Evolutionary conservation across 257 asterid genomes (phyloP), one percentile per base, ranked within the genome.

Genomic region (Leonotis leonurus): DNA sequence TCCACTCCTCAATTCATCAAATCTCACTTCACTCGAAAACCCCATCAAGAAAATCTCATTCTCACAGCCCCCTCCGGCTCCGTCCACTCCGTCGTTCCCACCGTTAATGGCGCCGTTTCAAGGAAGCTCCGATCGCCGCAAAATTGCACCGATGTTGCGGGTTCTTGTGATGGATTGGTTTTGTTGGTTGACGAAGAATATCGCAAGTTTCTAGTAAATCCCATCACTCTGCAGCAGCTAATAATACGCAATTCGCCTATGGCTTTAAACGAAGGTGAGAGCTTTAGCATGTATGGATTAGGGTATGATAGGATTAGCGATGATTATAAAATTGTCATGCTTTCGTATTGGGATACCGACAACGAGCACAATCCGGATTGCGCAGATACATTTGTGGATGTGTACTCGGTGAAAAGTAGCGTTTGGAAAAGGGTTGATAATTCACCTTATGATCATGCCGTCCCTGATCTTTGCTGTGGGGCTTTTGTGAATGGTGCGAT

Each of bases 251-350:
- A 64, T 10, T 71, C 78, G 1, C 51, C 74, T 1, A 25, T 61
- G 13, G 75, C 83, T 70, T 33, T 76, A 22, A 25, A 41, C 0
- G 40, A 5, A 4, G 4, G 3, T 1, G 69, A 37, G 26, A 69
- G 82, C 41, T 68, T 32, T 1, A 55, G 45, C 45, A 33, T 74
- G 74, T 41, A 70, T 10, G 86, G 84, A 36, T 65, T 83, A 12
- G 89, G 86, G 1, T 75, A 77, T 20, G 80, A 77, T 67, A 18
- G 62, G 3, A 24, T 25, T 11, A 70, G 8, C 62, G 79, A 77
- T 71, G 86, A 80, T 65, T 80, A 75, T 56, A 80, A 80, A 61
- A 30, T 83, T 24, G 82, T 83, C 3, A 29, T 52, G 8, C 83
- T 83, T 26, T 80, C 77, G 6, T 70, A 67, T 45, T 70, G 36